Evolutionary conservation across 2,329 filamentous ascomycete genomes (phyloP), one percentile per base, ranked within the genome.

Genomic region (Sclerotinia spermophila): DNA sequence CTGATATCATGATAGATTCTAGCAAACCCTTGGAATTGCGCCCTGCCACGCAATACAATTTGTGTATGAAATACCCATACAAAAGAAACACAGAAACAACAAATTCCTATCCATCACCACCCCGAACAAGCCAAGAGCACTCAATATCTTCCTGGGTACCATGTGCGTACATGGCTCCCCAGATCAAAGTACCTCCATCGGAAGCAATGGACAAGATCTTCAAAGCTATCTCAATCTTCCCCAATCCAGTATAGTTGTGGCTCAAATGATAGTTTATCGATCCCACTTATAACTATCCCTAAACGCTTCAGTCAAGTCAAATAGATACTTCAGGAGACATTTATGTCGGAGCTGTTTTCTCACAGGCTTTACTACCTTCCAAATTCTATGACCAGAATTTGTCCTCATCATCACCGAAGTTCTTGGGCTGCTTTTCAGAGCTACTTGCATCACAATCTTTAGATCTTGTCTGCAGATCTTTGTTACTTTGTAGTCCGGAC

Each of bases 391-490:
- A 15, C 33, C 35, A 13, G 17, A 38, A 21, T 1, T 19, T 19
- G 21, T 2, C 1, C 38, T 53, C 45, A 13, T 53, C 17, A 2
- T 65, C 35, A 38, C 13, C 6, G 2, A 0, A 17, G 27, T 27
- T 13, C 2, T 51, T 17, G n/a, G 48, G 27, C 8, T 24, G 2
- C 0, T 15, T 51, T 51, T 27, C 24, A 1, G 3, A 27, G 13
- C 5, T 51, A 8, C n/a, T 6, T 8, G 24, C 1, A 24, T 53
- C 33, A 7, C 15, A 30, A 0, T 51, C 11, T 6, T 24, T 62
- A 0, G 15, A 1, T 10, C 19, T 7, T 2, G 17, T 38, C 7
- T 44, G 0, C 1, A 2, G 10, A 8, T 13, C 13, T 17, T 65
- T 11, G 10, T 53, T 19, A 0, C 1, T 21, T 13, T 21, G 15